These are phyloP conservation scores for Nothopassalora personata DNA, from an alignment of 2,329 filamentous ascomycete species.

Conservation along the genomic window DNA sequence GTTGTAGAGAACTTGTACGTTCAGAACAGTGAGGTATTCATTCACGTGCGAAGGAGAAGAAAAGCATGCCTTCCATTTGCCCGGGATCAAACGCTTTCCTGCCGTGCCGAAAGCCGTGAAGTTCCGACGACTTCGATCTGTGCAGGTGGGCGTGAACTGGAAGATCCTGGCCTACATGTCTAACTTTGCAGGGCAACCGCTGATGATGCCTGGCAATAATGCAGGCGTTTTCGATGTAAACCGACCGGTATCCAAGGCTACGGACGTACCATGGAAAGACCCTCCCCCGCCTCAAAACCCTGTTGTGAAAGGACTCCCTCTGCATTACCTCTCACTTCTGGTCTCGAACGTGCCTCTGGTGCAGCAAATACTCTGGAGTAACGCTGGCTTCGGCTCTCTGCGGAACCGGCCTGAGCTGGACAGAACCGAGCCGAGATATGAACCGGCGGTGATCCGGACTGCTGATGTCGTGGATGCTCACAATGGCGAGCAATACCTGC, in stretches of 20 bases:
- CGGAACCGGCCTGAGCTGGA: conserved; percentile 53
- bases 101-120: background rate
- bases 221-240: conserved; percentile 5
- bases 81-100: background rate
- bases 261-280: conserved; percentile 32
- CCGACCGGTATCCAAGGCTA: conserved; percentile 11
- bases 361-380: conserved; percentile 63
- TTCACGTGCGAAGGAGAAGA: background rate
- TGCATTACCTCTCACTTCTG: conserved; percentile 44
- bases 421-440: conserved; percentile 50
- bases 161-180: background rate
- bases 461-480: conserved; percentile 15
- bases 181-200: background rate
- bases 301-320: conserved; percentile 55
- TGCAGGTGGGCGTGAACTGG: too few relatives aligned
- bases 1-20: background rate
- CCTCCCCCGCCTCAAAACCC: conserved; percentile 55
- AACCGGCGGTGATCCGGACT: conserved; percentile 53
- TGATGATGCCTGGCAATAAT: background rate
- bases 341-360: conserved; percentile 54
- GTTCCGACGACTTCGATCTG: background rate
- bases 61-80: background rate
- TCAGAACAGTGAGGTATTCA: too few relatives aligned
- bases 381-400: conserved; percentile 61
- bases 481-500: conserved; percentile 3